These are phyloP conservation scores for Drechslerella coelobrocha DNA, from an alignment of 2,329 filamentous ascomycete genomes.

Conservation along the genomic window DNA sequence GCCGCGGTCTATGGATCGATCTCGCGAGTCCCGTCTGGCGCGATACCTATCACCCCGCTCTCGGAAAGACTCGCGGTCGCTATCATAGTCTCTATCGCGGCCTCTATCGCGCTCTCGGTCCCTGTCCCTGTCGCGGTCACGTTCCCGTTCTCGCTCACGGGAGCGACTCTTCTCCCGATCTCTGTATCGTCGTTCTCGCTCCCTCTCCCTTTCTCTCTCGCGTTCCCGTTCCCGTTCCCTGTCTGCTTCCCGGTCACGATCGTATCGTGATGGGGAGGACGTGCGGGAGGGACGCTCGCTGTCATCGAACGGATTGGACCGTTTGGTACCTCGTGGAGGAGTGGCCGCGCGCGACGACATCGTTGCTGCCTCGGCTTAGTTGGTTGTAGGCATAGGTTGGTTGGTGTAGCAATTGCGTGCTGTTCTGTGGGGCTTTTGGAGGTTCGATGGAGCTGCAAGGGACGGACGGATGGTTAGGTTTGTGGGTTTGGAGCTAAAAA, in stretches of 20 bases:
- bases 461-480: not conserved
- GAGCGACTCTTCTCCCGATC: constrained; percentile 21
- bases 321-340: constrained; percentile 45
- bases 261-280: constrained; percentile 42
- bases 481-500: no score
- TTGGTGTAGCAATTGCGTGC: constrained; percentile 7
- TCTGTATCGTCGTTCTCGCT: constrained; percentile 12
- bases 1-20: constrained; percentile 34
- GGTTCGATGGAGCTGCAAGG: not conserved
- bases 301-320: constrained; percentile 46
- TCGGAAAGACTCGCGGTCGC: constrained; percentile 40
- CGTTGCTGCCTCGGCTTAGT: not conserved
- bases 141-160: constrained; percentile 34
- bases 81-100: constrained; percentile 34
- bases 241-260: constrained; percentile 34
- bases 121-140: constrained; percentile 23
- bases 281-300: constrained; percentile 48
- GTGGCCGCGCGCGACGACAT: constrained; percentile 48
- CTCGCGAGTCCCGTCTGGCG: constrained; percentile 41
- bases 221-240: constrained; percentile 25
- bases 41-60: constrained; percentile 44
- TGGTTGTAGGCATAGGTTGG: constrained; percentile 7
- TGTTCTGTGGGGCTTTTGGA: not conserved
- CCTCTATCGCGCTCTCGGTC: constrained; percentile 39
- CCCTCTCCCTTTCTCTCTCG: constrained; percentile 27